Conservation (phyloP, 2,329 filamentous ascomycete genomes). For the Venturiaceae sp. region DNA sequence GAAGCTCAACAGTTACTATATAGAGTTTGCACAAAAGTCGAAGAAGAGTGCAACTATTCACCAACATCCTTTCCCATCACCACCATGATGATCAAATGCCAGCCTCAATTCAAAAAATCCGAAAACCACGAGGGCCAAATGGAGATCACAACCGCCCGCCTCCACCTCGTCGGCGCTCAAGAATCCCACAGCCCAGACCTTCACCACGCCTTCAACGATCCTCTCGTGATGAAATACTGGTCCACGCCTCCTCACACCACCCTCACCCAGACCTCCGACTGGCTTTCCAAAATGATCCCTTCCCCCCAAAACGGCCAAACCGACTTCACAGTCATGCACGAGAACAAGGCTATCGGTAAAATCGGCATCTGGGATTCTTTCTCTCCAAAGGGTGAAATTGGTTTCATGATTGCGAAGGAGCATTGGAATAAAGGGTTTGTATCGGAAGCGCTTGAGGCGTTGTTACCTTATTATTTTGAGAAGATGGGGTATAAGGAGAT, state of each 20-base stretch:
- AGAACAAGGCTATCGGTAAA: slow-evolving; percentile 1
- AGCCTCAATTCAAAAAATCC: too few species aligned
- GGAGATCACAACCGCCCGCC: neutral
- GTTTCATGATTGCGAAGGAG: slow-evolving; percentile 4
- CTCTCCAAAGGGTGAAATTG: neutral
- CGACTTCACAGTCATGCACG: slow-evolving; percentile 3
- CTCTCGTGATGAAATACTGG: slow-evolving; percentile 4
- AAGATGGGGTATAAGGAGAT: neutral
- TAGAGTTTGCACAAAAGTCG: too few species aligned
- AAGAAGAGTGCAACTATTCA: too few species aligned
- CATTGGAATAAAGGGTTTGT: slow-evolving; percentile 1
- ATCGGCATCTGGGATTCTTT: slow-evolving; percentile 7
- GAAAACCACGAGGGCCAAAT: neutral
- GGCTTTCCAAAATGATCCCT: neutral
- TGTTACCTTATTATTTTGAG: slow-evolving; percentile 3
- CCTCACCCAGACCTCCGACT: slow-evolving; percentile 1
- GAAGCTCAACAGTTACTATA: too few species aligned
- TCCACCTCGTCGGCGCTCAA: neutral
- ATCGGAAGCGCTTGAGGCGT: neutral
- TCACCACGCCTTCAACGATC: neutral
- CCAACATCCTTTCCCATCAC: too few species aligned
- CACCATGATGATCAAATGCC: too few species aligned
- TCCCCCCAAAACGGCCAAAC: neutral
- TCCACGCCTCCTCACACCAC: slow-evolving; percentile 1
- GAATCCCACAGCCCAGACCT: neutral